Percentiles rank a stretch among this genome's conserved stretches.
These are phyloP conservation scores for Colletotrichum viniferum DNA, from an alignment of 2,329 filamentous ascomycete species.

Conservation along the genomic window DNA sequence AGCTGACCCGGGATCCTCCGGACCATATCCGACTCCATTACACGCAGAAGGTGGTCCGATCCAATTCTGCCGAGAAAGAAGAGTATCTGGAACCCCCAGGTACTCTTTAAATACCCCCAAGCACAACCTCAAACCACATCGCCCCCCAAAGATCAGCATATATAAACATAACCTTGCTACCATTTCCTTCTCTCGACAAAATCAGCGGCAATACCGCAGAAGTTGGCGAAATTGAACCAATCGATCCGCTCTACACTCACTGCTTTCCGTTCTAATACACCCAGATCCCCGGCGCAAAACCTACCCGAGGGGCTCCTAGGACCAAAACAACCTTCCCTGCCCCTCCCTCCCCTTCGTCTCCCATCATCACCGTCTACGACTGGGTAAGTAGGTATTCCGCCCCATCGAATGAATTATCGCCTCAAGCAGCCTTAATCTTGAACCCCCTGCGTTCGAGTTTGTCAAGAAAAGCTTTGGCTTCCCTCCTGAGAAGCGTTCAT, in stretches of 20 bases:
- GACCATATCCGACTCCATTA: too few species aligned
- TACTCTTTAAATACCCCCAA: too few species aligned
- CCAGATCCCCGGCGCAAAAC: background rate
- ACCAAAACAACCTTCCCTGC: background rate
- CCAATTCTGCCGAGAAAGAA: too few species aligned
- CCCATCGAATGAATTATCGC: rapidly evolving
- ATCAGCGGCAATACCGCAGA: background rate
- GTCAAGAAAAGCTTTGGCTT: background rate
- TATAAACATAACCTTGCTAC: background rate
- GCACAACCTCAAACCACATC: too few species aligned
- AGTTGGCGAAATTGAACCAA: background rate
- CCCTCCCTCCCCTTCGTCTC: background rate
- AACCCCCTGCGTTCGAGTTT: background rate
- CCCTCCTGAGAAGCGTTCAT: background rate
- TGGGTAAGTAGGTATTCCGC: background rate
- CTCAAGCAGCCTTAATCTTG: too few species aligned
- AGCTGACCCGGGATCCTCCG: too few species aligned
- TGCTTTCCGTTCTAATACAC: rapidly evolving
- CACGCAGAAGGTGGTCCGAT: too few species aligned
- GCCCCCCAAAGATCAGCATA: too few species aligned
- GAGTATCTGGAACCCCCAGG: too few species aligned
- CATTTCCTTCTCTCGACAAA: background rate
- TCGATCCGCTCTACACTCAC: too few species aligned
- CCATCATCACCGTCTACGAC: background rate
- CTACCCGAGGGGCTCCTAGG: background rate